A percentile compares a stretch with the other conserved stretches of the same genome.
These are phyloP conservation scores for Nakazawaea pomicola DNA, from an alignment of 805 yeast species.

Conservation along the genomic window DNA sequence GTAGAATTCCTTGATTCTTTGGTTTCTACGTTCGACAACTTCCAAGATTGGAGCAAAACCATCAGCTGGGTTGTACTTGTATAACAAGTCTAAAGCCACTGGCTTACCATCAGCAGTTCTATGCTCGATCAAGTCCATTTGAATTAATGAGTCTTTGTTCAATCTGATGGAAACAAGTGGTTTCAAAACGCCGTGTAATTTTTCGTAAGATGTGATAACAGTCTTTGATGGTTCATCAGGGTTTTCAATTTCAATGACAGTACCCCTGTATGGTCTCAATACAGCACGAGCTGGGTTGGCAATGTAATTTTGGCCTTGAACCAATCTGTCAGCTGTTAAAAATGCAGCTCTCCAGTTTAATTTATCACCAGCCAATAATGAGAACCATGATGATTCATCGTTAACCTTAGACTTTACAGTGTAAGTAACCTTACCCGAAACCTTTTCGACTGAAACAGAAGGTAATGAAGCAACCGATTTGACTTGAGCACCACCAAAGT, in stretches of 20 bases:
- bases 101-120: conserved; percentile 78
- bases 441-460: conserved; percentile 31
- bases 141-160: conserved; percentile 47
- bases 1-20: conserved; percentile 90
- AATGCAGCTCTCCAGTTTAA: conserved; percentile 92
- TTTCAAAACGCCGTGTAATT: conserved; percentile 62
- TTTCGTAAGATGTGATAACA: conserved; percentile 61
- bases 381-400: conserved; percentile 58
- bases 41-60: conserved; percentile 97
- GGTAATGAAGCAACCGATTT: conserved; percentile 24
- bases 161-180: conserved; percentile 63
- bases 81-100: conserved; percentile 71
- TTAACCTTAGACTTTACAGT: conserved; percentile 32
- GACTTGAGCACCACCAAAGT: conserved; percentile 61
- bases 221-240: conserved; percentile 50
- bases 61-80: conserved; percentile 72
- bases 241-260: conserved; percentile 55
- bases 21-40: conserved; percentile 84
- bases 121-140: conserved; percentile 75
- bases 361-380: conserved; percentile 70
- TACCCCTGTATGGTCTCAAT: conserved; percentile 64
- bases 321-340: conserved; percentile 70
- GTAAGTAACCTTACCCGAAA: conserved; percentile 29
- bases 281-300: conserved; percentile 77
- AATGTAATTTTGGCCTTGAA: conserved; percentile 79